Percentiles rank a stretch among this genome's conserved stretches.
These are phyloP conservation scores for Choricystis sp. DNA, from an alignment of 139 green algal species.

Conservation along the genomic window DNA sequence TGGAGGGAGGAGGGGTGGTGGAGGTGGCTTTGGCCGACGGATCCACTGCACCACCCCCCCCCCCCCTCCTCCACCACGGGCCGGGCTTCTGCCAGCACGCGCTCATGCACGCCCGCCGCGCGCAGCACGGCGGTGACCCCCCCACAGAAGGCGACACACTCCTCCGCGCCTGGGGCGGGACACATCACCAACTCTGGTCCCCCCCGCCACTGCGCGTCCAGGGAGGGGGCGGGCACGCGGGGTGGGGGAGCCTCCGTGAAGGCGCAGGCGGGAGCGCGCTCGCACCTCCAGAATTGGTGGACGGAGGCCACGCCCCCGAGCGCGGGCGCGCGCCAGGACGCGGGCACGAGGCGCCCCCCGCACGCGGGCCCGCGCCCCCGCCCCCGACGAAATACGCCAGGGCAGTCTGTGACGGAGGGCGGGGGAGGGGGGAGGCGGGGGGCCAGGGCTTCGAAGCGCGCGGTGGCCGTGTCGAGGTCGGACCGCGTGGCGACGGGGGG, in stretches of 20 bases:
- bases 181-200: slow-evolving; percentile 25
- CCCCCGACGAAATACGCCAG: not conserved
- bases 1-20: too few relatives aligned
- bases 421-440: not conserved
- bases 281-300: not conserved
- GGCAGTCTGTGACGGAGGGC: not conserved
- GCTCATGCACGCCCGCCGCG: slow-evolving; percentile 19
- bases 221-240: not conserved
- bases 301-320: not conserved
- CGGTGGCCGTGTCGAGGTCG: not conserved
- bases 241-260: not conserved
- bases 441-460: not conserved
- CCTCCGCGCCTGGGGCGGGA: slow-evolving; percentile 29
- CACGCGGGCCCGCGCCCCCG: not conserved
- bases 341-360: not conserved
- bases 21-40: too few relatives aligned
- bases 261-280: not conserved
- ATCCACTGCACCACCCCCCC: too few relatives aligned
- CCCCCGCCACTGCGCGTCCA: too few relatives aligned
- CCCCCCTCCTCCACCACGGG: too few relatives aligned
- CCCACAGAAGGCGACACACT: slow-evolving; percentile 30
- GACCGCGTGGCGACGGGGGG: not conserved
- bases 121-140: slow-evolving; percentile 34
- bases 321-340: not conserved
- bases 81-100: too few relatives aligned